Evolutionary conservation across 192 early-diverging fungal genomes (phyloP).

Genomic region (Coemansia sp.): DNA sequence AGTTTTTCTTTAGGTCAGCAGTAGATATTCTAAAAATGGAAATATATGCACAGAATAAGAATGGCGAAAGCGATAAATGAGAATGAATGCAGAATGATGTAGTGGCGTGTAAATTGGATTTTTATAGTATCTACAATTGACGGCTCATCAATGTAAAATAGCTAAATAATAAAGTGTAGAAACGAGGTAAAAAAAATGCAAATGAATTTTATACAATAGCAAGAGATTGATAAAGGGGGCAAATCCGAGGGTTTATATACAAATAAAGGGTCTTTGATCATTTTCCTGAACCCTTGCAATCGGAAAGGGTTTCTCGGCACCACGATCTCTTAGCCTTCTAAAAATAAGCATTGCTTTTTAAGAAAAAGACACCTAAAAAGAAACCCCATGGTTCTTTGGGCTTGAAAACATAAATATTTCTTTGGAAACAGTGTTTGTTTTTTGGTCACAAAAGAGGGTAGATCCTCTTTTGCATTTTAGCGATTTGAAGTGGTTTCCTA

Average conservation of each 20-base stretch:
- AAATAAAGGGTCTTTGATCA: neutral
- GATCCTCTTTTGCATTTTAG: too few relatives aligned
- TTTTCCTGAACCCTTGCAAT: neutral
- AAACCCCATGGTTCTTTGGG: too few relatives aligned
- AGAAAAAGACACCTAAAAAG: too few relatives aligned
- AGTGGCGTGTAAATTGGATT: neutral
- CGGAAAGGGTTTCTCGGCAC: too few relatives aligned
- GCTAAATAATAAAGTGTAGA: slow-evolving; percentile 3
- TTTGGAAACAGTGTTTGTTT: too few relatives aligned
- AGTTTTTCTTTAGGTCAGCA: neutral
- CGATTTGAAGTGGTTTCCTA: too few relatives aligned
- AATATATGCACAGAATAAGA: too few relatives aligned
- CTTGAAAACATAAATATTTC: too few relatives aligned
- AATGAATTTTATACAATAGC: slow-evolving; percentile 2
- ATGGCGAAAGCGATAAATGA: neutral
- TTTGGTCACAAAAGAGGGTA: too few relatives aligned
- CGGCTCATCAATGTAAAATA: slow-evolving; percentile 7
- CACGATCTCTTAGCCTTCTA: too few relatives aligned
- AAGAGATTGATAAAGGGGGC: neutral
- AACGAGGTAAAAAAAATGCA: neutral
- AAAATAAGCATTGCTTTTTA: too few relatives aligned
- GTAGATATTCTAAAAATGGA: too few relatives aligned
- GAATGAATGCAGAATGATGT: slow-evolving; percentile 9
- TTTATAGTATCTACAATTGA: slow-evolving; percentile 6
- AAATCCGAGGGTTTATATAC: slow-evolving; percentile 5